Evolutionary conservation across 176 grass and related monocot genomes (phyloP), one percentile per base, ranked within the genome.

Genomic region (Avena insularis): DNA sequence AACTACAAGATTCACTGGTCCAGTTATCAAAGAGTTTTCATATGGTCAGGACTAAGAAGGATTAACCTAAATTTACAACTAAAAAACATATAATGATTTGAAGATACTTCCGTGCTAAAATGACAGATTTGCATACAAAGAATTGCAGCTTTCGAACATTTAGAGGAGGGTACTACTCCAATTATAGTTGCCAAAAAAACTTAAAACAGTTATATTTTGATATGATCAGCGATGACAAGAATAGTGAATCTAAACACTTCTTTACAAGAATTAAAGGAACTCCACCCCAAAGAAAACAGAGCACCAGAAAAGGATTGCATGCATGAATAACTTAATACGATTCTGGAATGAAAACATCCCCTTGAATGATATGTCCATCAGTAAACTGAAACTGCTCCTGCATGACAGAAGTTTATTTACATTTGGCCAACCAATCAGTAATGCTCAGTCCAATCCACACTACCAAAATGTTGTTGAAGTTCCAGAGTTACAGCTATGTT

Each of bases 311-410:
- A 40, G 19, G 3, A 69, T 57, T 57, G 63, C 65, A 64, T 29
- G 61, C 23, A 64, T 64, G 23, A 63, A 63, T 63, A 63, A 27
- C 60, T 27, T 27, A 3, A 63, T 15, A 73, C 51, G 1, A 23
- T 48, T 68, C 33, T 71, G 49, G 31, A 79, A 54, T 43, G 17
- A 68, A 16, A 8, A 64, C 64, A 86, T 17, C 69, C 69, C 49
- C 51, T 43, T 36, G 40, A 57, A 53, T 74, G 31, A 9, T 55
- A 73, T 54, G 45, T 57, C 36, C 36, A 79, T 46, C 0, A 15
- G 36, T 61, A 74, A 62, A 75, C 58, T 76, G 20, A 8, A 83
- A n/a, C 33, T 48, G 74, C 57, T 76, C 9, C 38, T 85, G 77
- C 67, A 80, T 17, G 59, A 12, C 12, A 75, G 35, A 36, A 64